phyloP scores from a whole-genome alignment of 805 yeast genomes.

The Wilhelminamyces savonicus region DNA sequence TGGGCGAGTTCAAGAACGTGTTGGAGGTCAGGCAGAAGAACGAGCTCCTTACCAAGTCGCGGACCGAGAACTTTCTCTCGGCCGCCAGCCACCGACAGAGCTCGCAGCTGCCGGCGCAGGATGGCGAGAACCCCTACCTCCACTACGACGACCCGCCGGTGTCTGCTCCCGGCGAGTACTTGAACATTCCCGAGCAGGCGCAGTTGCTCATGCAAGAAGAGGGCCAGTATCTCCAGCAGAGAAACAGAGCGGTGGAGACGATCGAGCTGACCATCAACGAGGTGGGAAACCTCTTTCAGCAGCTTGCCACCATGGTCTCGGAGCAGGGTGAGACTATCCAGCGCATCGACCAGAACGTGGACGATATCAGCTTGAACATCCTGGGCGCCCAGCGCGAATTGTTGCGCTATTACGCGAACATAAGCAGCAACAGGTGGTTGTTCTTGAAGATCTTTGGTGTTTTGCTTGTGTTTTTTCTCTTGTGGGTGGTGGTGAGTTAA shows the following conservation, averaged over 20 bases:
- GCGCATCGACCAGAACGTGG: constrained; percentile 91
- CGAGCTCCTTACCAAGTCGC: constrained; percentile 70
- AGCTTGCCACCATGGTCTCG: constrained; percentile 93
- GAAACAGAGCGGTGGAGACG: constrained; percentile 89
- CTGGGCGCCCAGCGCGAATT: constrained; percentile 92
- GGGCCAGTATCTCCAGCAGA: constrained; percentile 66
- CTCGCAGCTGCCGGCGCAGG: constrained; percentile 20
- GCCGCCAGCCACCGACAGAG: constrained; percentile 23
- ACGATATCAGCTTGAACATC: constrained; percentile 84
- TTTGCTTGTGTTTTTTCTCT: constrained; percentile 64
- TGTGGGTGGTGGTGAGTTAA: constrained; percentile 74
- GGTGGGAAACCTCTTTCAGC: constrained; percentile 90
- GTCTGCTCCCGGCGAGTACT: constrained; percentile 39
- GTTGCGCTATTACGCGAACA: constrained; percentile 79
- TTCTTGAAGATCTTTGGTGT: constrained; percentile 86
- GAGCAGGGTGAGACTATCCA: constrained; percentile 97
- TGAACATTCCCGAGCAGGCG: constrained; percentile 79
- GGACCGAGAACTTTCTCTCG: constrained; percentile 81
- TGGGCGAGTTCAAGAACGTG: constrained; percentile 89
- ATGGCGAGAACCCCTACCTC: constrained; percentile 36
- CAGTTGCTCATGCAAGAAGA: constrained; percentile 81
- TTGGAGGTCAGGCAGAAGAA: constrained; percentile 79
- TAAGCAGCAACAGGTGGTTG: constrained; percentile 88
- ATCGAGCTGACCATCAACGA: constrained; percentile 96
- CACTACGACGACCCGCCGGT: constrained; percentile 18